Evolutionary conservation across 106 monocot genomes (phyloP).

Genomic region (Dendrobium nobile): DNA sequence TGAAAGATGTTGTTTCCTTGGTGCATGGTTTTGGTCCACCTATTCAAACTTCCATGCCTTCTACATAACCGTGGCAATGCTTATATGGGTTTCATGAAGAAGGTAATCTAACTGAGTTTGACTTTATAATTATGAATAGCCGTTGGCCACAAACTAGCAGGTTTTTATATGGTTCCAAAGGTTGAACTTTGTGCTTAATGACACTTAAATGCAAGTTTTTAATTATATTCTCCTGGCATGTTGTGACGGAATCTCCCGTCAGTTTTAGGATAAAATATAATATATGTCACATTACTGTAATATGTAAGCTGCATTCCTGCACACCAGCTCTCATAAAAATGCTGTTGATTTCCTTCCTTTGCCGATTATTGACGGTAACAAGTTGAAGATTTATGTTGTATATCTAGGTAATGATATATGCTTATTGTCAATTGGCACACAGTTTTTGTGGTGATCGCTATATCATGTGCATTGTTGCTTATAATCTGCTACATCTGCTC

Average conservation of each 20-base stretch:
- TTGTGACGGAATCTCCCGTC: neutral
- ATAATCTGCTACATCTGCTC: neutral
- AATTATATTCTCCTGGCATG: neutral
- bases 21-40: neutral
- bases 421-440: neutral
- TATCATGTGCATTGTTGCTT: neutral
- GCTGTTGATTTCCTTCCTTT: neutral
- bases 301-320: neutral
- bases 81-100: neutral
- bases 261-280: neutral
- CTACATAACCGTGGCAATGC: neutral
- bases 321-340: neutral
- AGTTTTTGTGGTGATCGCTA: neutral
- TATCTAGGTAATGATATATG: neutral
- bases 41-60: neutral
- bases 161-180: neutral
- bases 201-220: neutral
- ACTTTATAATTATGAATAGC: neutral
- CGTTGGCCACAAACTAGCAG: neutral
- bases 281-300: neutral
- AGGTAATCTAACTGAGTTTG: neutral
- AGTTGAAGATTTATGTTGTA: neutral
- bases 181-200: neutral
- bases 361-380: neutral
- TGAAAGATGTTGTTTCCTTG: neutral